Evolutionary conservation across 2,329 filamentous ascomycete species (phyloP).

Genomic region (Coniochaeta sp.): DNA sequence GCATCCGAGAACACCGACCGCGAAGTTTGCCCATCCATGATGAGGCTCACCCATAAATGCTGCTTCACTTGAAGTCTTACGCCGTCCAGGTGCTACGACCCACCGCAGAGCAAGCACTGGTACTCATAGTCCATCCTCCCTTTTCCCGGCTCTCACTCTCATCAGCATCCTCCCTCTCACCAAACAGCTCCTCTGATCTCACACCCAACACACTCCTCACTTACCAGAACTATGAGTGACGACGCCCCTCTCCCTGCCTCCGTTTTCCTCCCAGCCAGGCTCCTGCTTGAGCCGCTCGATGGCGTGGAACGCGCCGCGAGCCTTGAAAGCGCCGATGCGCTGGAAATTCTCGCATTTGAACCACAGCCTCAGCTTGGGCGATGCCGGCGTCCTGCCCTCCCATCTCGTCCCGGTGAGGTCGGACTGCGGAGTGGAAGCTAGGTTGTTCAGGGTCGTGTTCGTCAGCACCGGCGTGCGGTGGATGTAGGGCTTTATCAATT

Average conservation of each 20-base stretch:
- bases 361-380: constrained; percentile 65
- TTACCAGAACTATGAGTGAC: constrained; percentile 84
- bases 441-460: constrained; percentile 61
- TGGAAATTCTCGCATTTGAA: constrained; percentile 98
- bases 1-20: too few relatives aligned
- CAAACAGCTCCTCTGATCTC: not conserved
- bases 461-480: constrained; percentile 81
- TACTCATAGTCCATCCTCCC: not conserved
- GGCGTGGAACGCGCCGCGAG: constrained; percentile 83
- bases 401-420: constrained; percentile 48
- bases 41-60: too few relatives aligned
- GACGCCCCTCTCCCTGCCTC: constrained; percentile 60
- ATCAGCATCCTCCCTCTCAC: not conserved
- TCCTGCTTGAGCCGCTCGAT: constrained; percentile 59
- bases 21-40: too few relatives aligned
- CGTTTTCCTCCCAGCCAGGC: constrained; percentile 51
- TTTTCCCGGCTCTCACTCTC: too few relatives aligned
- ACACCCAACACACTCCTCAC: constrained; percentile 7
- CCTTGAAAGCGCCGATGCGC: constrained; percentile 87
- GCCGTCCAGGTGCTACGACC: too few relatives aligned
- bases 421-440: constrained; percentile 66
- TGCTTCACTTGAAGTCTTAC: too few relatives aligned
- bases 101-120: too few relatives aligned
- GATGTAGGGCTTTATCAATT: constrained; percentile 65
- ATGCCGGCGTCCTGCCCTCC: constrained; percentile 44